Base-by-base conservation (phyloP, 208 protist species). In the Trypanosoma boissoni region DNA sequence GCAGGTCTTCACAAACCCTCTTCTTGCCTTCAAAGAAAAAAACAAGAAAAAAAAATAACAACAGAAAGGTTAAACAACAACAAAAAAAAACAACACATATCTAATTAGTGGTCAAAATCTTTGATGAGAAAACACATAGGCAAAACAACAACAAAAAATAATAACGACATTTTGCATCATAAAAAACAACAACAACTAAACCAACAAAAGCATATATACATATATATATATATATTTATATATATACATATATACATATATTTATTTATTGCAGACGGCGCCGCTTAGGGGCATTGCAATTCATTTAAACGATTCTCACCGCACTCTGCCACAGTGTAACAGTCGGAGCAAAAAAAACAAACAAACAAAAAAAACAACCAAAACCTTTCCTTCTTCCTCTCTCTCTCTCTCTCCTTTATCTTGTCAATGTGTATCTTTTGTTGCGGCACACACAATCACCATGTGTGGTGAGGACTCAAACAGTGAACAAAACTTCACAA, bases 401-500 rank as follows among this genome's bases (percentile, higher is more conserved):
- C 9, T 7, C 52, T 5, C 34, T 45, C 24, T 4, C 31, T 45
- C 45, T 31, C 0, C 16, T 26, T 28, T 51, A 20, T 3, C 16
- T n/a, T 10, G 3, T n/a, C 18, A 14, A 9, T 54, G 16, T 36
- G 18, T 14, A 23, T 23, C 27, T 54, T 32, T 31, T 41, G 14
- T 3, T 18, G 27, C n/a, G 39, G 39, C 16, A 18, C 2, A 37
- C n/a, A n/a, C 29, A 54, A 18, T 1, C 10, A 37, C 7, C 26
- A 54, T 2, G 12, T 20, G 2, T 32, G 8, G 48, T 14, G 24
- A n/a, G n/a, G n/a, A 24, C 24, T 31, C n/a, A 23, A 28, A 23
- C 6, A 3, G 23, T 14, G 12, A 10, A 23, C n/a, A 27, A 57
- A 96, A 92, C 74, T 96, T 87, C 72, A 94, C 94, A 70, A 96